Base-by-base conservation (phyloP, 768 basidiomycete species). In the Boletus vinaceobasis region DNA sequence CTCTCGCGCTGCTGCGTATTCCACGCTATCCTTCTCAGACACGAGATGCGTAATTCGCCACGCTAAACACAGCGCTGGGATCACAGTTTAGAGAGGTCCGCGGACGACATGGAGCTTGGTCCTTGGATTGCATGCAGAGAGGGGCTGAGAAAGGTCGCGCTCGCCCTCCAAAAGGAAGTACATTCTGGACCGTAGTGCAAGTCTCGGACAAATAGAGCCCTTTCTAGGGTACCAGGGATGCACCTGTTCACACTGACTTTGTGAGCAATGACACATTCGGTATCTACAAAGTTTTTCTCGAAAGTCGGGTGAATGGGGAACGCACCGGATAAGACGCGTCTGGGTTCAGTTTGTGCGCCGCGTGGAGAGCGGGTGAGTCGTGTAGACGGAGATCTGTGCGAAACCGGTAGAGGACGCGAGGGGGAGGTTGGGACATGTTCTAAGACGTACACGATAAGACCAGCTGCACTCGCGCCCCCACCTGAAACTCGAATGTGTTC, bases 41-140 rank as follows among this genome's bases (percentile, higher is more conserved):
- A 52, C 39, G 48, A 57, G 56, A 61, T 40, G 46, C 4, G 53
- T 57, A 33, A 63, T 62, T 47, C 37, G 33, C 58, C 54, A 60
- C 21, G 35, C 26, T 55, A 50, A 46, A 44, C 43, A 43, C 32
- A 43, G 36, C 26, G 56, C 56, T 36, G 50, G 63, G 36, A 58
- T 48, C 37, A 60, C 38, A 15, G 52, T 53, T 43, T 43, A 35
- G n/a, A 51, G 52, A 55, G 57, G 57, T 60, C 59, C 68, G 60
- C 63, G 63, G 58, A 60, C 15, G 56, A 60, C 39, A 48, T 48
- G 65, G 56, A 60, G 35, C 52, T 54, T 66, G 50, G 53, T 52
- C 50, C 43, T 50, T 50, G 60, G 43, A 45, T 60, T 62, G 26
- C 54, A 50, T 7, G 33, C 46, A 47, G 39, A 53, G 53, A 47